phyloP scores from a whole-genome alignment of 140 eudicot species.

The Cichorium intybus region DNA sequence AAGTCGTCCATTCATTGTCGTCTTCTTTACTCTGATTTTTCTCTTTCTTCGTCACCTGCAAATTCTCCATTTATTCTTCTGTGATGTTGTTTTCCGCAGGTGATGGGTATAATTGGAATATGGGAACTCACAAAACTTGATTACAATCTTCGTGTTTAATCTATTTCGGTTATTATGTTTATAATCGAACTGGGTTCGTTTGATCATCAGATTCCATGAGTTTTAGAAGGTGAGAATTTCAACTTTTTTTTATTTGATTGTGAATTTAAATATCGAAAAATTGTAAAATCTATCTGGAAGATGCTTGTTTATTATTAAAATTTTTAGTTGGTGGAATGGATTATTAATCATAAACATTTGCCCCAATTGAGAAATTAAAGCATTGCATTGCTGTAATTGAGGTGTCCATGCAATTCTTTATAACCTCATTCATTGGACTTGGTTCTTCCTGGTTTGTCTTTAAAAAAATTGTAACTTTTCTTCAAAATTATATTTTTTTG shows the following conservation, averaged over 20 bases:
- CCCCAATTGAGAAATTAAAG: conserved; percentile 18
- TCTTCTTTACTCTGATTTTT: conserved; percentile 16
- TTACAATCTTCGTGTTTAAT: conserved; percentile 23
- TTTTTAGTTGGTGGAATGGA: conserved; percentile 27
- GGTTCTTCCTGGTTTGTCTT: too few relatives aligned
- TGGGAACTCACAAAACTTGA: conserved; percentile 39
- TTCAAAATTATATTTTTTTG: background rate
- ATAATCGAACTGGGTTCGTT: conserved; percentile 29
- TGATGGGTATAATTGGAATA: conserved; percentile 32
- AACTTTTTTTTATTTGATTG: conserved; percentile 2
- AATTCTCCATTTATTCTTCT: conserved; percentile 13
- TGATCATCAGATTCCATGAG: conserved; percentile 39
- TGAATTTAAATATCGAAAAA: conserved; percentile 5
- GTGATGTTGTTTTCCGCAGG: conserved; percentile 29
- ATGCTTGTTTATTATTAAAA: conserved; percentile 17
- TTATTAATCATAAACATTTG: conserved; percentile 8
- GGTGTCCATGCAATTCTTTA: conserved; percentile 33
- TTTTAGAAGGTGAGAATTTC: conserved; percentile 37
- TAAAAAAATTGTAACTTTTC: too few relatives aligned
- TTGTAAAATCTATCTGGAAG: conserved; percentile 32
- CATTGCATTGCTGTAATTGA: conserved; percentile 29
- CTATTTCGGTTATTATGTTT: conserved; percentile 10
- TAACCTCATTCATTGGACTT: background rate
- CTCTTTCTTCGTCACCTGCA: conserved; percentile 23
- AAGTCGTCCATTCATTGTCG: conserved; percentile 42